Evolutionary conservation across 2,329 filamentous ascomycete genomes (phyloP).

Genomic region (Curvularia sp.): DNA sequence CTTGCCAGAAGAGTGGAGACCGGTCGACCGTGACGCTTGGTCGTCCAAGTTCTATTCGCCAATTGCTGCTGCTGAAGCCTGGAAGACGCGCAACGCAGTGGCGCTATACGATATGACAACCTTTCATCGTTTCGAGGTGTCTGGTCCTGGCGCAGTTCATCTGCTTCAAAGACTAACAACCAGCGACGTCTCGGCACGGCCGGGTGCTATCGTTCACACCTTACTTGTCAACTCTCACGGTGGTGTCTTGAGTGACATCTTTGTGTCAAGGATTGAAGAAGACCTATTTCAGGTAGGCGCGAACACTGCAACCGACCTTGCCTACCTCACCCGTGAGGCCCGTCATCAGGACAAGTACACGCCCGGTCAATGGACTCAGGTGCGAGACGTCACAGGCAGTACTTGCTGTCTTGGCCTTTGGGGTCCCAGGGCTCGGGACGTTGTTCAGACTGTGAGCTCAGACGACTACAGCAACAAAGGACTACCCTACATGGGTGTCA

Average conservation of each 20-base stretch:
- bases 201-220: slow-evolving; percentile 63
- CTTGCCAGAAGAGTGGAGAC: slow-evolving; percentile 63
- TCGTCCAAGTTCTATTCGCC: slow-evolving; percentile 65
- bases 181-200: slow-evolving; percentile 56
- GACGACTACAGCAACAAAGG: slow-evolving; percentile 58
- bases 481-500: slow-evolving; percentile 61
- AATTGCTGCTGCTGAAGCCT: slow-evolving; percentile 66
- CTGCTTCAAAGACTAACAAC: slow-evolving; percentile 64
- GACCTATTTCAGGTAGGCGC: slow-evolving; percentile 64
- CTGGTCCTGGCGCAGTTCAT: slow-evolving; percentile 64
- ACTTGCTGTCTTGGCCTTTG: slow-evolving; percentile 69
- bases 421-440: slow-evolving; percentile 64
- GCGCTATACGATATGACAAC: slow-evolving; percentile 71
- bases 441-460: slow-evolving; percentile 56
- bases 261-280: slow-evolving; percentile 60
- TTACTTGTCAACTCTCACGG: slow-evolving; percentile 63
- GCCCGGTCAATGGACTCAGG: slow-evolving; percentile 57
- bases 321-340: slow-evolving; percentile 63
- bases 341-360: slow-evolving; percentile 54
- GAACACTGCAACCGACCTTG: slow-evolving; percentile 63
- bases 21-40: slow-evolving; percentile 65
- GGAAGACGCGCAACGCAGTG: slow-evolving; percentile 69
- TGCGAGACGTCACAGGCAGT: slow-evolving; percentile 66
- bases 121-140: slow-evolving; percentile 64
- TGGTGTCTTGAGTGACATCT: slow-evolving; percentile 65